A percentile compares a stretch with the other conserved stretches of the same genome.
Evolutionary conservation across 23 red algal species (phyloP).

Genomic region (Pyropia haitanensis): DNA sequence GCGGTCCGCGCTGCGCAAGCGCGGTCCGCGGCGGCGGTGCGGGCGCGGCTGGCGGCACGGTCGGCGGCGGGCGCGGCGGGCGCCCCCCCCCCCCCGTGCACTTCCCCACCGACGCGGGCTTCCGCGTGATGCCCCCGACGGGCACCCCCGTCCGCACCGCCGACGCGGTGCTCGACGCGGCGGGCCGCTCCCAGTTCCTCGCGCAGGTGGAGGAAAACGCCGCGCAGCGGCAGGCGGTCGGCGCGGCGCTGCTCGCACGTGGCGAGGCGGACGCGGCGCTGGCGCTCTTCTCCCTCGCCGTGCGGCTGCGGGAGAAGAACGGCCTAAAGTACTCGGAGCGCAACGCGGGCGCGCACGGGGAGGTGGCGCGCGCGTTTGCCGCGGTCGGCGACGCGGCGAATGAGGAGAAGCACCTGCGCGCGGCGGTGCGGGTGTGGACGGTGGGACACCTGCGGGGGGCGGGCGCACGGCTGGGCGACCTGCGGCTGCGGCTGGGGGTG

Average conservation of each 20-base stretch:
- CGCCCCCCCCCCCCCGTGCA: conserved; percentile 1
- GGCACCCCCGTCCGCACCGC: not conserved
- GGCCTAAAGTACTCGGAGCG: conserved; percentile 49
- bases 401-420: conserved; percentile 65
- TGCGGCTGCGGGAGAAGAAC: conserved; percentile 62
- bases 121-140: no score
- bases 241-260: conserved; percentile 40
- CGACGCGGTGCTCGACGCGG: conserved; percentile 30
- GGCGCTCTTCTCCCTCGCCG: conserved; percentile 50
- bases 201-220: conserved; percentile 73
- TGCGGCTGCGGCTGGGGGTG: conserved; percentile 41
- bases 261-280: conserved; percentile 57
- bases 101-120: conserved; percentile 1
- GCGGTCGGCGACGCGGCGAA: conserved; percentile 52
- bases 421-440: conserved; percentile 37
- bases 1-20: no score
- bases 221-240: conserved; percentile 42
- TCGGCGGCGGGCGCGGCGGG: not conserved
- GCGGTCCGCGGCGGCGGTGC: no score
- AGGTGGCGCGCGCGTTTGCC: conserved; percentile 53
- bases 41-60: no score
- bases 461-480: conserved; percentile 28
- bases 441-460: conserved; percentile 39
- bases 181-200: conserved; percentile 13
- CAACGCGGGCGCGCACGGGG: conserved; percentile 53